phyloP scores from a whole-genome alignment of 257 asterid genomes.

The Capsicum rhomboideum region DNA sequence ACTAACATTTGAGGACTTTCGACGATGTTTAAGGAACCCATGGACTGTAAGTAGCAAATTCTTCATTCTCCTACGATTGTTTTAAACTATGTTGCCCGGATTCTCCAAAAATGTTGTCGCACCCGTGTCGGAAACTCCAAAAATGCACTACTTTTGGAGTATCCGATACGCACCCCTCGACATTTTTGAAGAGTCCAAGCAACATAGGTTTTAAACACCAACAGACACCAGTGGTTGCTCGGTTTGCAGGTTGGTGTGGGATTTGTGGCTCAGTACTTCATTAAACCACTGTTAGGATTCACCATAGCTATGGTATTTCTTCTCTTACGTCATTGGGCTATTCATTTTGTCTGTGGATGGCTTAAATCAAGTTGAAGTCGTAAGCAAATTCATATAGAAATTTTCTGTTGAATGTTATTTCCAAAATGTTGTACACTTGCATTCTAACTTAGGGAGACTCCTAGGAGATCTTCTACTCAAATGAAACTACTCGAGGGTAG shows the following conservation, averaged over 20 bases:
- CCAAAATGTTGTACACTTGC: neutral
- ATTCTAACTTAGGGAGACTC: neutral
- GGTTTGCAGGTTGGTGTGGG: slow-evolving; percentile 82
- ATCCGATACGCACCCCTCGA: too few species aligned
- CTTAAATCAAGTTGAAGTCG: neutral
- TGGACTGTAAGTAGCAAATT: slow-evolving; percentile 74
- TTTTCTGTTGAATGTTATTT: neutral
- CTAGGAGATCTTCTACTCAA: neutral
- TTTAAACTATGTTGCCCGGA: too few species aligned
- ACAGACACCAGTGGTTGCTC: neutral
- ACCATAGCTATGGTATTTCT: slow-evolving; percentile 64
- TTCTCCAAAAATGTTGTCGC: too few species aligned
- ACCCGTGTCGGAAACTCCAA: too few species aligned
- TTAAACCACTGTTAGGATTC: slow-evolving; percentile 88
- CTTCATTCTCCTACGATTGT: neutral
- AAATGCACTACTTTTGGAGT: too few species aligned
- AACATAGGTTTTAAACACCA: too few species aligned
- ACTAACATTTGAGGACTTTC: slow-evolving; percentile 83
- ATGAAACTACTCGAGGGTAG: neutral
- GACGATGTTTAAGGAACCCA: slow-evolving; percentile 89
- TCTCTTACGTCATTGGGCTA: neutral
- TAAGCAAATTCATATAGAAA: neutral
- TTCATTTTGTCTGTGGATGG: neutral
- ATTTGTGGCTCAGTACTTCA: slow-evolving; percentile 80
- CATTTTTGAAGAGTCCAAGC: too few species aligned